Evolutionary conservation across 2,329 filamentous ascomycete species (phyloP).

Genomic region (Fusarium guadeloupense): DNA sequence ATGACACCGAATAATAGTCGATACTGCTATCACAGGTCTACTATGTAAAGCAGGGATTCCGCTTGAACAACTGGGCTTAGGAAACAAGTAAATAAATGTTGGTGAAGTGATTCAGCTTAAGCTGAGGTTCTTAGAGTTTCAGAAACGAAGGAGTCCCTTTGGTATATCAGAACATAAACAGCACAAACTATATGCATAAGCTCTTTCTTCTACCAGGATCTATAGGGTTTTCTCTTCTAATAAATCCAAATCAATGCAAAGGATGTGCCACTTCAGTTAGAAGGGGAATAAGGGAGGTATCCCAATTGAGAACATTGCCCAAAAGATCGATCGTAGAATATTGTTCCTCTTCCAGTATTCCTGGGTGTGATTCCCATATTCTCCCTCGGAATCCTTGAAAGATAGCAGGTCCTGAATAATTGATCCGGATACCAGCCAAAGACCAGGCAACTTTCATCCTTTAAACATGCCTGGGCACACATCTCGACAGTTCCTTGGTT

Average conservation of each 20-base stretch:
- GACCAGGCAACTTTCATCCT: not conserved
- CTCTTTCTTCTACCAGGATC: too few relatives aligned
- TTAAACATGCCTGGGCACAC: not conserved
- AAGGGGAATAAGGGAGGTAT: not conserved
- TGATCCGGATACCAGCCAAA: not conserved
- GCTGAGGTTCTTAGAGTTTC: too few relatives aligned
- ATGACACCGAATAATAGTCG: too few relatives aligned
- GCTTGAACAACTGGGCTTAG: too few relatives aligned
- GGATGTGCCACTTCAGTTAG: not conserved
- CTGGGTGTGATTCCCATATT: not conserved
- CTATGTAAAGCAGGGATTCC: too few relatives aligned
- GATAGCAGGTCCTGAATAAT: not conserved
- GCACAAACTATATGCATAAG: too few relatives aligned
- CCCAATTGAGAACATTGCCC: not conserved
- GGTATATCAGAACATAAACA: too few relatives aligned
- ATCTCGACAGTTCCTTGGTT: not conserved
- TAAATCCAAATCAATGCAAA: not conserved
- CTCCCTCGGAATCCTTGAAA: not conserved
- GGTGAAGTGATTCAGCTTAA: too few relatives aligned
- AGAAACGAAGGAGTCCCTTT: too few relatives aligned
- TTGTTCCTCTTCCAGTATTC: not conserved
- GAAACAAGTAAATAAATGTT: too few relatives aligned
- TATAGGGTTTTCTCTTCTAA: too few relatives aligned
- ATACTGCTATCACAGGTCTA: too few relatives aligned
- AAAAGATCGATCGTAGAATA: conserved; percentile 7